Base-by-base conservation (phyloP, 116 monocot genomes). In the Iris pallida region DNA sequence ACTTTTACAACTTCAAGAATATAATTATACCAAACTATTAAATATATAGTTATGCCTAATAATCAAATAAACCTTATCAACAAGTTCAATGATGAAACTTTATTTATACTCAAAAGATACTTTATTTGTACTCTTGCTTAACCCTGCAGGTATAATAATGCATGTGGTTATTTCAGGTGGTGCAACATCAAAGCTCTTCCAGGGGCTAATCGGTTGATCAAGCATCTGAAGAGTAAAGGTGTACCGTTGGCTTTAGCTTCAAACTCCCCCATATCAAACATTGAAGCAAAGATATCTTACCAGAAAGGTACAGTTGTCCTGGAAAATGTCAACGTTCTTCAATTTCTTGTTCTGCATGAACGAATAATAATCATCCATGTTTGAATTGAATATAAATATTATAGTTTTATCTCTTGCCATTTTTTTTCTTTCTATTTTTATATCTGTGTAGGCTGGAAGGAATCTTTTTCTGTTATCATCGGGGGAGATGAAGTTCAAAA, bases 181-280 rank as follows among this genome's bases (percentile, higher is more conserved):
- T 59, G 77, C 75, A 89, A 89, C 70, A 86, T 93, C 61, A 93
- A 86, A 78, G 79, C 89, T 61, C 89, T 89, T 69, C 89, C 93
- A 53, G 86, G 93, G 64, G 86, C 89, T 58, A 73, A 73, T 73
- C 73, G 89, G 19, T 67, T 89, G 72, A 80, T 93, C 20, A 86
- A 76, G 40, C 89, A 93, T 80, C 53, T 93, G 14, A 77, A 55
- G 17, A 60, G 60, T 43, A 79, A 80, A 70, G 71, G 76, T 0
- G 82, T 93, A 41, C 80, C 86, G 3, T 65, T 89, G 68, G 89
- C 82, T 68, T 86, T 93, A 78, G 82, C 84, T 75, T 93, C 89
- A 53, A 93, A 93, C 68, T 93, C 93, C 47, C 80, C 93, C 13
- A 84, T 54, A 72, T 78, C 73, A 76, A 84, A 78, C 61, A 89